Conservation (phyloP, 2,329 filamentous ascomycete species). For the Camillea tinctor region DNA sequence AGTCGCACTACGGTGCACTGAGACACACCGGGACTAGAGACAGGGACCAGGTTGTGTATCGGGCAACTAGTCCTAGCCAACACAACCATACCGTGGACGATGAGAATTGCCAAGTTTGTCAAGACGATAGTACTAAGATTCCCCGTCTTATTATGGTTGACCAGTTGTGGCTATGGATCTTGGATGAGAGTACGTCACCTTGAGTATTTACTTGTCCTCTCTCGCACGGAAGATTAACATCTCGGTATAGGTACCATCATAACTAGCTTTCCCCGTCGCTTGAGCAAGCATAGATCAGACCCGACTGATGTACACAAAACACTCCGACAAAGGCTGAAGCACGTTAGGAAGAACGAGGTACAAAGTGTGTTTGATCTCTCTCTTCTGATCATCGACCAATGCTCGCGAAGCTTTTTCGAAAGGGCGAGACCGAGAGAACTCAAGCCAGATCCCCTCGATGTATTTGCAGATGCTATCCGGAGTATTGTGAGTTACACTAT, state of each 20-base stretch:
- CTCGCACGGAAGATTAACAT: background rate
- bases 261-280: conserved; percentile 37
- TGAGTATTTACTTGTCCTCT: background rate
- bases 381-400: conserved; percentile 36
- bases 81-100: background rate
- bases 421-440: conserved; percentile 29
- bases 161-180: conserved; percentile 15
- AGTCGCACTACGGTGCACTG: conserved; percentile 30
- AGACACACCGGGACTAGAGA: conserved; percentile 28
- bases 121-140: conserved; percentile 3
- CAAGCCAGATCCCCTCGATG: conserved; percentile 30
- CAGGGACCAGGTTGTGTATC: conserved; percentile 15
- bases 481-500: conserved; percentile 18
- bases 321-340: conserved; percentile 24
- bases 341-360: conserved; percentile 19
- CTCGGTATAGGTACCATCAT: conserved; percentile 34
- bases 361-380: conserved; percentile 32
- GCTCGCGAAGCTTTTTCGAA: conserved; percentile 37
- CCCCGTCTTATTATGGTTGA: conserved; percentile 14
- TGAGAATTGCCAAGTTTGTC: conserved; percentile 1
- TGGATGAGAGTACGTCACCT: conserved; percentile 6
- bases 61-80: conserved; percentile 2
- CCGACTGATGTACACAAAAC: conserved; percentile 35
- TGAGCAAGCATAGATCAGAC: conserved; percentile 38
- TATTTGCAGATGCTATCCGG: conserved; percentile 31